phyloP scores from a whole-genome alignment of 768 basidiomycete genomes.

The Tylopilus rubrobrunneus region DNA sequence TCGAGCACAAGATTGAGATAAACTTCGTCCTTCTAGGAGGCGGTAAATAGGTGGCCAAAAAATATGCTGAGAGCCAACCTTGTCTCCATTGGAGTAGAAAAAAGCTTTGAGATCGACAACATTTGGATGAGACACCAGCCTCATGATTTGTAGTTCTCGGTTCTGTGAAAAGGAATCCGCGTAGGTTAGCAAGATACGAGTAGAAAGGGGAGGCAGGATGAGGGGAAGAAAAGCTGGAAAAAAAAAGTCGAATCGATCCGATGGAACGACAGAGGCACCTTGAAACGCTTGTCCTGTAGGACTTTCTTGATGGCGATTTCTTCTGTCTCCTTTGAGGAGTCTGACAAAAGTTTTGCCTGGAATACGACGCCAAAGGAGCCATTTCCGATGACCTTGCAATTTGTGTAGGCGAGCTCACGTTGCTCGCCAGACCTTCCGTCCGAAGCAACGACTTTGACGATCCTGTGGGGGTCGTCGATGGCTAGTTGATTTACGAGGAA shows the following conservation, averaged over 20 bases:
- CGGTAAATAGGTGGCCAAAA: constrained; percentile 7
- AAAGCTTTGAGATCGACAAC: constrained; percentile 97
- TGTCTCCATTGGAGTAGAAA: constrained; percentile 99
- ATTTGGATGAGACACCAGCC: constrained; percentile 93
- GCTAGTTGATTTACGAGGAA: constrained; percentile 39
- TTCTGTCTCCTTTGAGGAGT: constrained; percentile 56
- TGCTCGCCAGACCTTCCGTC: constrained; percentile 92
- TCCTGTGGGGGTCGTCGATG: constrained; percentile 94
- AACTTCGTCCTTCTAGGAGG: constrained; percentile 91
- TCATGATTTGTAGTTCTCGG: constrained; percentile 99
- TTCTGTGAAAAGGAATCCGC: constrained; percentile 52
- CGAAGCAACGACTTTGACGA: constrained; percentile 92
- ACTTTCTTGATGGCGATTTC: constrained; percentile 99
- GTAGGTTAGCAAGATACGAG: constrained; percentile 12
- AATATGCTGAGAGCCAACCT: constrained; percentile 51
- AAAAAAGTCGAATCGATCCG: constrained; percentile 2
- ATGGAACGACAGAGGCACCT: constrained; percentile 53
- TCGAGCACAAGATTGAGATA: constrained; percentile 99
- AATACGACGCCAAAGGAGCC: constrained; percentile 99
- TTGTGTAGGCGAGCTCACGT: constrained; percentile 88
- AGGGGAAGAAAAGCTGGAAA: not conserved
- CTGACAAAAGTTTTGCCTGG: constrained; percentile 80
- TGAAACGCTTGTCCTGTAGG: constrained; percentile 99
- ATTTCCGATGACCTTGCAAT: constrained; percentile 98
- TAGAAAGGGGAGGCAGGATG: not conserved